Percentiles rank a stretch among this genome's conserved stretches.
Evolutionary conservation across 2,329 filamentous ascomycete genomes (phyloP).

Genomic region (Penicillium corylophilum): DNA sequence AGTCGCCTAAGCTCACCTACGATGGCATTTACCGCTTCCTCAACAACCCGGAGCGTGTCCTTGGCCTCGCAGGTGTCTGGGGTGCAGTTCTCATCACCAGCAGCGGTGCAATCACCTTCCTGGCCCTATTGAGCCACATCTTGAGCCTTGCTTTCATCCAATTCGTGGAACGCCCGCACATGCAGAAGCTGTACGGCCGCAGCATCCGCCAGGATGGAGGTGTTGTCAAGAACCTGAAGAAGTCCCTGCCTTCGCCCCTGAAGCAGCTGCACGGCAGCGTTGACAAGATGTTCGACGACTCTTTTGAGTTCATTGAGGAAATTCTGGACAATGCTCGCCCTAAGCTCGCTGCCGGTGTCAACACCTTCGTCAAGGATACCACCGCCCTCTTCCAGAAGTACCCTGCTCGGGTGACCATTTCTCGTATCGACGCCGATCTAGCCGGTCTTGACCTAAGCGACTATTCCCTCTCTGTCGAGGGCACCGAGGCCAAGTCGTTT

Average conservation of each 20-base stretch:
- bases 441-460: conserved; percentile 75
- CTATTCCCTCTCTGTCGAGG: conserved; percentile 75
- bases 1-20: conserved; percentile 84
- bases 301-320: conserved; percentile 85
- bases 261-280: conserved; percentile 82
- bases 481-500: conserved; percentile 56
- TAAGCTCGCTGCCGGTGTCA: conserved; percentile 81
- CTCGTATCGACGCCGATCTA: conserved; percentile 73
- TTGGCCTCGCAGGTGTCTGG: conserved; percentile 94
- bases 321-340: conserved; percentile 82
- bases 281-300: conserved; percentile 81
- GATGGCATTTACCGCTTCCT: conserved; percentile 96
- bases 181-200: conserved; percentile 94
- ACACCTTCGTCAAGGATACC: conserved; percentile 83
- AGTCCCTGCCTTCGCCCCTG: conserved; percentile 78
- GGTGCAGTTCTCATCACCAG: conserved; percentile 90
- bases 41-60: conserved; percentile 93
- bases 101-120: conserved; percentile 79
- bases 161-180: conserved; percentile 91
- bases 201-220: conserved; percentile 83
- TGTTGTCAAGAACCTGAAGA: conserved; percentile 85
- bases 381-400: conserved; percentile 85
- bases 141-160: conserved; percentile 86
- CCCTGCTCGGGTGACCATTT: conserved; percentile 80
- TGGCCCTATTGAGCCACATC: conserved; percentile 82